Evolutionary conservation across 2,329 filamentous ascomycete species (phyloP).

Genomic region (Aspergillus spinulosporus): DNA sequence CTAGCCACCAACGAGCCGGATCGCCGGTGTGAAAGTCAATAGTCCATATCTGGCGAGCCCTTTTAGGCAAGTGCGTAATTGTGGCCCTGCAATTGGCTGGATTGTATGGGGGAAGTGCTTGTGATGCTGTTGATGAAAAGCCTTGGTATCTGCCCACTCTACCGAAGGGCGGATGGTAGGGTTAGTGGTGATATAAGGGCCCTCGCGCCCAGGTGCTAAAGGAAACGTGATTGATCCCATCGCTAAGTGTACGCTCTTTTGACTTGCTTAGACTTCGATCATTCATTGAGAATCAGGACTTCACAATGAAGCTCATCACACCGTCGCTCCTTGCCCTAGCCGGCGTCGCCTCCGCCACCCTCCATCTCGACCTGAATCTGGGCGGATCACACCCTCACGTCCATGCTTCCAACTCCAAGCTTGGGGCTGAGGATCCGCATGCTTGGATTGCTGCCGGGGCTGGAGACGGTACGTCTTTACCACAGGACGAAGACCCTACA

Average conservation of each 20-base stretch:
- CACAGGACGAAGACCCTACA: too few relatives aligned
- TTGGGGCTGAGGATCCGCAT: neutral
- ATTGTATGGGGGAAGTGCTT: neutral
- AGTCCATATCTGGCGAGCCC: neutral
- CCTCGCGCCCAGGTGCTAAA: neutral
- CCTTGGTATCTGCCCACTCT: neutral
- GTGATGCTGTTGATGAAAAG: neutral
- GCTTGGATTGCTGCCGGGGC: neutral
- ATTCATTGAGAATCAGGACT: neutral
- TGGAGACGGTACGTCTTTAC: neutral
- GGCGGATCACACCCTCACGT: neutral
- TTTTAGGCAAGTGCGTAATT: neutral
- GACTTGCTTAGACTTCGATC: neutral
- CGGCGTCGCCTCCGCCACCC: neutral
- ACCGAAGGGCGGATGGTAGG: neutral
- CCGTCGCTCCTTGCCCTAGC: neutral
- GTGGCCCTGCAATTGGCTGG: neutral
- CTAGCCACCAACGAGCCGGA: neutral
- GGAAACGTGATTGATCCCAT: neutral
- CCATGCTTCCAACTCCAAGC: neutral
- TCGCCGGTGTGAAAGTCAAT: neutral
- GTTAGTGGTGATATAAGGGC: neutral
- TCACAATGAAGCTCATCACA: slow-evolving; percentile 2
- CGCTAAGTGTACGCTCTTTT: neutral
- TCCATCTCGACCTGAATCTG: neutral